These are phyloP conservation scores for Trichoderma hamatum DNA, from an alignment of 2,329 filamentous ascomycete genomes.

Conservation along the genomic window DNA sequence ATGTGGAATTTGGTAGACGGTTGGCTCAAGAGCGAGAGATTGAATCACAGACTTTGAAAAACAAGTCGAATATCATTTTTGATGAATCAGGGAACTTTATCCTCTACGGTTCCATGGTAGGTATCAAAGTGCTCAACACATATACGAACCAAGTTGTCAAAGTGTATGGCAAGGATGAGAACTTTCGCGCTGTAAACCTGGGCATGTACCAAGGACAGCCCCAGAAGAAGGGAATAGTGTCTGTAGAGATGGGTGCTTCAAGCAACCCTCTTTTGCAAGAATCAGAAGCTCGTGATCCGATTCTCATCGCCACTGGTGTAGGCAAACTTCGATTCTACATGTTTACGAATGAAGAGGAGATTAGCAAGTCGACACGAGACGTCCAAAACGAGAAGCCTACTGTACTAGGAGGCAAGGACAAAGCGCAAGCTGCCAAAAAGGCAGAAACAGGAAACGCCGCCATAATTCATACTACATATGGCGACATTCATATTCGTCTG, in stretches of 20 bases:
- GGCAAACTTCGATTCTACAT: conserved; percentile 95
- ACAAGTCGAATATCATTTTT: conserved; percentile 84
- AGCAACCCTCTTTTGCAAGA: conserved; percentile 91
- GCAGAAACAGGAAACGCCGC: conserved; percentile 77
- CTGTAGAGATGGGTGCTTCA: conserved; percentile 95
- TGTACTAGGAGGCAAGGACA: conserved; percentile 58
- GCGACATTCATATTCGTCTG: conserved; percentile 90
- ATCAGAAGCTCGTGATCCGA: conserved; percentile 86
- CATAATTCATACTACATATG: conserved; percentile 87
- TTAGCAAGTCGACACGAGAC: conserved; percentile 83
- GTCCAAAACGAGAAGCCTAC: conserved; percentile 93
- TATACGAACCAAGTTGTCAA: conserved; percentile 91
- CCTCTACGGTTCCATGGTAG: conserved; percentile 87
- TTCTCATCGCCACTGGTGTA: conserved; percentile 80
- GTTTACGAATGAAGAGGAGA: conserved; percentile 88
- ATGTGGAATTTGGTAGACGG: conserved; percentile 88
- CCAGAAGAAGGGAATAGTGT: conserved; percentile 89
- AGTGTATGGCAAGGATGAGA: conserved; percentile 87
- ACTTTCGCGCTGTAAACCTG: conserved; percentile 80
- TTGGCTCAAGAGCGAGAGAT: conserved; percentile 85
- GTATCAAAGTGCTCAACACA: conserved; percentile 94
- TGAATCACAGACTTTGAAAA: conserved; percentile 67
- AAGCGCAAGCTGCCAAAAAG: conserved; percentile 56
- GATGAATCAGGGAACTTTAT: conserved; percentile 97
- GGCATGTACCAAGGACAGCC: conserved; percentile 93